A percentile compares a stretch with the other conserved stretches of the same genome.
Evolutionary conservation across 441 rosid genomes (phyloP).

Genomic region (Macaranga tanarius): DNA sequence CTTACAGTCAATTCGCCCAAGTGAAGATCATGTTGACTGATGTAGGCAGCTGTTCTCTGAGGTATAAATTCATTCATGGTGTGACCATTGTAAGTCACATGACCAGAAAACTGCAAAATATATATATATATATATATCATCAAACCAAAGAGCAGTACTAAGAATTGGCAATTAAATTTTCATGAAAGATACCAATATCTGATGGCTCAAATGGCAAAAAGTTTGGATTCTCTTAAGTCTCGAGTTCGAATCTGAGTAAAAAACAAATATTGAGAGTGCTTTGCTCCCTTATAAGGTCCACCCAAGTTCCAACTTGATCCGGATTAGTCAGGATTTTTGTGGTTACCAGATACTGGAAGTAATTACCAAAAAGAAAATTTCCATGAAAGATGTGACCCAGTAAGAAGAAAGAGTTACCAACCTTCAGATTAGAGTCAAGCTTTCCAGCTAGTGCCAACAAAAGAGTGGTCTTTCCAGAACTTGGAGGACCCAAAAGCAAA

Average conservation of each 20-base stretch:
- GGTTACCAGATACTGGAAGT: too few species aligned
- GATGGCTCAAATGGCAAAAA: too few species aligned
- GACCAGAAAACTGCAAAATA: constrained; percentile 26
- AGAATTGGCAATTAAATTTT: too few species aligned
- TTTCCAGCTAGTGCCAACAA: constrained; percentile 33
- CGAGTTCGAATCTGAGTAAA: too few species aligned
- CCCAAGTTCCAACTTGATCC: too few species aligned
- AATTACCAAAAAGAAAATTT: background rate
- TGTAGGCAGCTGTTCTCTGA: constrained; percentile 30
- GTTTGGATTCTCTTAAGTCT: too few species aligned
- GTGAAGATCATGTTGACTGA: constrained; percentile 32
- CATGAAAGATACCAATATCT: too few species aligned
- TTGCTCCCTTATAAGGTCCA: too few species aligned
- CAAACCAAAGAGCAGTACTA: too few species aligned
- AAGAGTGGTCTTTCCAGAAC: constrained; percentile 35
- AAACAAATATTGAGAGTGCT: too few species aligned
- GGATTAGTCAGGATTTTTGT: too few species aligned
- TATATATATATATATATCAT: too few species aligned
- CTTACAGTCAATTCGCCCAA: constrained; percentile 31
- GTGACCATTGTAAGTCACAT: constrained; percentile 31
- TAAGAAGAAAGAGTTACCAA: background rate
- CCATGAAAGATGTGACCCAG: background rate
- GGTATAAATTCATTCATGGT: constrained; percentile 28
- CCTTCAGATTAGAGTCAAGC: constrained; percentile 31
- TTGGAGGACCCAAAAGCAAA: constrained; percentile 47